phyloP scores from a whole-genome alignment of 306 rosid species.

The Cicer cuneatum region DNA sequence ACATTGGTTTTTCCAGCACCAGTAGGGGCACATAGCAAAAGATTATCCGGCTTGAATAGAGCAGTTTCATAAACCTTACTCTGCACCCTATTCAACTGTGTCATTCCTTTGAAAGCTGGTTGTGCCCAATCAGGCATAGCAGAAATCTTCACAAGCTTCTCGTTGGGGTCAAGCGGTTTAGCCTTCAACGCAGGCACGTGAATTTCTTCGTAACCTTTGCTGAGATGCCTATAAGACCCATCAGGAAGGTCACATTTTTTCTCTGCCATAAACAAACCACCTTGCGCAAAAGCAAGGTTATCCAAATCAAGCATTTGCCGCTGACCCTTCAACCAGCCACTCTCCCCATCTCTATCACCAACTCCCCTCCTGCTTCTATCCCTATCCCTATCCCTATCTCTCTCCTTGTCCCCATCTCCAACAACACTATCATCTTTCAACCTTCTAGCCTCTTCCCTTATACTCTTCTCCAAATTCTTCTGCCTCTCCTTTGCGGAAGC shows the following conservation, averaged over 20 bases:
- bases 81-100: conserved; percentile 90
- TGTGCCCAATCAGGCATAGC: conserved; percentile 95
- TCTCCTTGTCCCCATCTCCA: conserved; percentile 64
- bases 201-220: conserved; percentile 91
- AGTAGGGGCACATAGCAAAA: conserved; percentile 94
- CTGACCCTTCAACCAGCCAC: conserved; percentile 82
- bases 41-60: conserved; percentile 68
- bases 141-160: conserved; percentile 73
- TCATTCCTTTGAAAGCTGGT: conserved; percentile 91
- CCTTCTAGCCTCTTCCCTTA: conserved; percentile 87
- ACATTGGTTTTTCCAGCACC: conserved; percentile 99
- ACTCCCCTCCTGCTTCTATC: conserved; percentile 73
- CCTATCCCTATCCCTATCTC: conserved; percentile 68
- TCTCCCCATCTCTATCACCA: conserved; percentile 75
- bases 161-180: conserved; percentile 69
- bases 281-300: conserved; percentile 73
- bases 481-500: conserved; percentile 93
- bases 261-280: conserved; percentile 72
- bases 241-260: conserved; percentile 80
- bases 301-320: conserved; percentile 89
- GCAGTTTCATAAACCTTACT: conserved; percentile 92
- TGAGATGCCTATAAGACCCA: conserved; percentile 71
- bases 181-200: conserved; percentile 90
- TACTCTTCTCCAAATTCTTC: conserved; percentile 87
- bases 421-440: conserved; percentile 74